Conservation (phyloP, 768 basidiomycete species). For the Jaapia argillacea region DNA sequence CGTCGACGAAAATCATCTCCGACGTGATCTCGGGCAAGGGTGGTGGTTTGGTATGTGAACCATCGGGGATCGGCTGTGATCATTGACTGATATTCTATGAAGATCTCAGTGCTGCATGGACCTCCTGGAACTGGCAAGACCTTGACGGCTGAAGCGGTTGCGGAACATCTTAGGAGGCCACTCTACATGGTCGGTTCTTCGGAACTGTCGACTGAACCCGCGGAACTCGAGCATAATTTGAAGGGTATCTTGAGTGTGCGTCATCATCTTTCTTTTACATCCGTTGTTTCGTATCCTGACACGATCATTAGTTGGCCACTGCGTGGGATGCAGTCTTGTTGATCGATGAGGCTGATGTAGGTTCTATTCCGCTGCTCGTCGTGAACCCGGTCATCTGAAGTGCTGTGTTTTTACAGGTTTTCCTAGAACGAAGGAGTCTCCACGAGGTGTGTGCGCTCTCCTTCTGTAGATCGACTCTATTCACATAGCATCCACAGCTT, state of each 20-base stretch:
- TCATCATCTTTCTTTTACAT: neutral
- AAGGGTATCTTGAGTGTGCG: conserved; percentile 10
- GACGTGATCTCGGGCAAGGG: conserved; percentile 1
- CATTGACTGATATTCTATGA: neutral
- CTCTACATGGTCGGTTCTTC: conserved; percentile 44
- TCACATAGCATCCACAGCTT: conserved; percentile 4
- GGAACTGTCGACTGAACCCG: conserved; percentile 40
- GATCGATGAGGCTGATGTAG: conserved; percentile 15
- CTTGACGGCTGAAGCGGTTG: conserved; percentile 49
- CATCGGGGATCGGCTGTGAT: neutral
- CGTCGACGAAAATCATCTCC: conserved; percentile 10
- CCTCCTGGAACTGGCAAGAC: conserved; percentile 30
- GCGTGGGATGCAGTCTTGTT: conserved; percentile 15
- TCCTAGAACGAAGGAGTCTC: neutral
- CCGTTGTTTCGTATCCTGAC: neutral
- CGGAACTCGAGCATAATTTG: conserved; percentile 32
- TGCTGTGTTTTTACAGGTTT: neutral
- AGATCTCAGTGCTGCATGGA: conserved; percentile 16
- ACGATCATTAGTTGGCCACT: conserved; percentile 8
- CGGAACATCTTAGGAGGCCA: conserved; percentile 42
- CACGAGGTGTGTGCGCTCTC: neutral
- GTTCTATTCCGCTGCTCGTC: neutral
- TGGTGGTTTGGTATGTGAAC: neutral
- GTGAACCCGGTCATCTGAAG: neutral
- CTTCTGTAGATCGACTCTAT: neutral